Conservation (phyloP, 805 yeast species). For the Lachancea thermotolerans region DNA sequence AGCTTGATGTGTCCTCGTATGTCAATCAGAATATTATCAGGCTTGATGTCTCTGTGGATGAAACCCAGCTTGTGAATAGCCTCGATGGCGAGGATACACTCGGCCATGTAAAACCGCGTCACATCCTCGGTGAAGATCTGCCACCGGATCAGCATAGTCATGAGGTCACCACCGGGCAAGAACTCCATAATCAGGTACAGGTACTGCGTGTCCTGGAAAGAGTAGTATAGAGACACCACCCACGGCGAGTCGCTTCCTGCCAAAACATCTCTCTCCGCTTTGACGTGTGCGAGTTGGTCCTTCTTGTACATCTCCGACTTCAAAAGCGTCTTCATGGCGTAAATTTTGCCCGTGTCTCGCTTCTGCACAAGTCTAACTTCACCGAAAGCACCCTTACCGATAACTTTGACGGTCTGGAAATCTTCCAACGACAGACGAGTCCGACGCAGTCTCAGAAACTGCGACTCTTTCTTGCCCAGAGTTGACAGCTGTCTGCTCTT, state of each 20-base stretch:
- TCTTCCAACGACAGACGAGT: constrained; percentile 79
- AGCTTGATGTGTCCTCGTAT: constrained; percentile 74
- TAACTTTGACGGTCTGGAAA: constrained; percentile 78
- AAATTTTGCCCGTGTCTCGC: constrained; percentile 80
- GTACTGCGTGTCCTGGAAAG: constrained; percentile 73
- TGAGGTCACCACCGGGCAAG: constrained; percentile 83
- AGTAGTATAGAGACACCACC: constrained; percentile 73
- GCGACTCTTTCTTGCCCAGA: constrained; percentile 83
- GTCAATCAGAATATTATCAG: constrained; percentile 89
- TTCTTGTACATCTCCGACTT: constrained; percentile 92
- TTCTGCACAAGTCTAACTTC: constrained; percentile 94
- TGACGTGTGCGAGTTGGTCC: constrained; percentile 91
- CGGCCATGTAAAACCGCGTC: constrained; percentile 90
- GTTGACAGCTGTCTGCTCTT: constrained; percentile 73
- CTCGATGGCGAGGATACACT: constrained; percentile 90
- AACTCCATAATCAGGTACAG: constrained; percentile 88
- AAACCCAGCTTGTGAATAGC: constrained; percentile 90
- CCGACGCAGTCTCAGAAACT: constrained; percentile 75
- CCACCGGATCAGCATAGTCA: constrained; percentile 95
- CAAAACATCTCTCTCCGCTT: constrained; percentile 91
- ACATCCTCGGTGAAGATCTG: constrained; percentile 91
- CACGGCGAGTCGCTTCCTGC: constrained; percentile 90
- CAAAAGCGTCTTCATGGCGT: constrained; percentile 88
- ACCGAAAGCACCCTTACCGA: constrained; percentile 97
- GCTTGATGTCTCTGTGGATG: constrained; percentile 95